phyloP scores from a whole-genome alignment of 106 monocot species.

The Posidonia australis region DNA sequence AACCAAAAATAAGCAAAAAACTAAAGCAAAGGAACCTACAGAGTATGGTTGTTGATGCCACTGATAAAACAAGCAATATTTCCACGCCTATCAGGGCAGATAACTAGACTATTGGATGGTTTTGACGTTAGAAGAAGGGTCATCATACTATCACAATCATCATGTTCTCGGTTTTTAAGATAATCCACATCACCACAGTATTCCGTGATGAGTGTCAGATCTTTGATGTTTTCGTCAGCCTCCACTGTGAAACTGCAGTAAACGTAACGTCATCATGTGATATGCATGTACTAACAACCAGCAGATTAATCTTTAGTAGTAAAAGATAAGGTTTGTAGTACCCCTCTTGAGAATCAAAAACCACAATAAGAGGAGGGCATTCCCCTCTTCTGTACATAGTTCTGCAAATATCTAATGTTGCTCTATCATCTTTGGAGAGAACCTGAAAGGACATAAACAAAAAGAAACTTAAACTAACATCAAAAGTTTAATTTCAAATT shows the following conservation, averaged over 20 bases:
- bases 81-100: conserved; percentile 80
- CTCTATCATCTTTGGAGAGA: conserved; percentile 65
- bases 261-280: neutral
- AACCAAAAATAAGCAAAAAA: neutral
- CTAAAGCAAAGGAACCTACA: conserved; percentile 4
- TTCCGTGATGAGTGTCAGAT: conserved; percentile 72
- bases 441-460: conserved; percentile 30
- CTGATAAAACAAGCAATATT: conserved; percentile 85
- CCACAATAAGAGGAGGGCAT: conserved; percentile 72
- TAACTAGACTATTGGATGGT: conserved; percentile 46
- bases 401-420: conserved; percentile 65
- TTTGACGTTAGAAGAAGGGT: conserved; percentile 60
- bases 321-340: conserved; percentile 13
- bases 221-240: conserved; percentile 73
- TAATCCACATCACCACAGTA: conserved; percentile 89
- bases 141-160: conserved; percentile 94
- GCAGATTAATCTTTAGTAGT: no score
- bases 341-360: conserved; percentile 82
- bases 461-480: neutral
- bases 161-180: conserved; percentile 55
- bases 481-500: neutral
- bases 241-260: conserved; percentile 75
- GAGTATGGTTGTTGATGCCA: conserved; percentile 20
- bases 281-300: neutral
- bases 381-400: conserved; percentile 75